phyloP scores from a whole-genome alignment of 169 alveolate species.

The Plasmodium gaboni region DNA sequence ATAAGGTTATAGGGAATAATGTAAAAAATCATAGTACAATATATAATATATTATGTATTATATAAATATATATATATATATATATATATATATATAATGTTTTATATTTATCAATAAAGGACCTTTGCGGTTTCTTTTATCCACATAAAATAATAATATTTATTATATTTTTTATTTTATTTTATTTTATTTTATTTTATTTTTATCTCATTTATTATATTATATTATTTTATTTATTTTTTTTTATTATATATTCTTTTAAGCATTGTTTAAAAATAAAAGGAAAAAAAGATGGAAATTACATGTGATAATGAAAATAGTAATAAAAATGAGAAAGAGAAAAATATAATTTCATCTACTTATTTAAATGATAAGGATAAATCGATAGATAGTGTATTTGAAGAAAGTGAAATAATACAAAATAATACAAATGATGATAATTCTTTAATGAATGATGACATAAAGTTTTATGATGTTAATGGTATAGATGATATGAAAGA shows the following conservation, averaged over 20 bases:
- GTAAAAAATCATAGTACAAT: too few relatives aligned
- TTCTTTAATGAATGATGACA: conserved; percentile 21
- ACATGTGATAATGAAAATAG: conserved; percentile 24
- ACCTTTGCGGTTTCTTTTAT: too few relatives aligned
- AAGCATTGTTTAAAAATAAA: not conserved
- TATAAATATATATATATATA: too few relatives aligned
- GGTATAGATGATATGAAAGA: conserved; percentile 29
- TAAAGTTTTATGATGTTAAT: conserved; percentile 47
- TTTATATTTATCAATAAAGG: too few relatives aligned
- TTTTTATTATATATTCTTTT: conserved; percentile 9
- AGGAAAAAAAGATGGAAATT: conserved; percentile 39
- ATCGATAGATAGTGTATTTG: conserved; percentile 15
- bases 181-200: not conserved
- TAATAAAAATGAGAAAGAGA: conserved; percentile 30
- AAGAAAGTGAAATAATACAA: conserved; percentile 3
- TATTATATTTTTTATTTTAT: too few relatives aligned
- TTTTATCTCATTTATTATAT: not conserved
- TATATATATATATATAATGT: too few relatives aligned
- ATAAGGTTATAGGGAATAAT: too few relatives aligned
- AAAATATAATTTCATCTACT: conserved; percentile 4
- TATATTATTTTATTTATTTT: not conserved
- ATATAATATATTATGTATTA: too few relatives aligned
- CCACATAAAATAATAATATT: too few relatives aligned
- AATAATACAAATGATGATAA: not conserved
- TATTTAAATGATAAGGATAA: conserved; percentile 1